Evolutionary conservation across 2,329 filamentous ascomycete species (phyloP), one percentile per base, ranked within the genome.

Genomic region (Ophiocordyceps polyrhachis-furcata): DNA sequence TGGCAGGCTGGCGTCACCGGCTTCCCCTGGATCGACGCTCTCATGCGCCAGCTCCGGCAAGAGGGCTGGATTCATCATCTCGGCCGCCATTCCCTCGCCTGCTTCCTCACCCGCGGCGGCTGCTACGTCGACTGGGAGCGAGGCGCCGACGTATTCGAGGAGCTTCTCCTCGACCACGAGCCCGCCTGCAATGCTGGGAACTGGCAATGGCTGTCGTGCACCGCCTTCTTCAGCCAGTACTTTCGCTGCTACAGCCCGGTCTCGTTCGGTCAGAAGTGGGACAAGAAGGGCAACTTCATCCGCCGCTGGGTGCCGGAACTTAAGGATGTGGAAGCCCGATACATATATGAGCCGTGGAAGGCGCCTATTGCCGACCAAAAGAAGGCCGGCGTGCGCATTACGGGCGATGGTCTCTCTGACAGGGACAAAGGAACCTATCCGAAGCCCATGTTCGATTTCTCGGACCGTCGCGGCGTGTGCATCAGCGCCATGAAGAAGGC

Each of bases 41-140:
- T 87, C 38, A 87, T 88, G 83, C 73, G 81, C 1, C 82, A 87
- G 58, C 66, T 88, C 14, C 66, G 69, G 14, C 57, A 66, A 2
- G 81, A 86, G 56, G 83, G 83, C 25, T 88, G 82, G 82, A 83
- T 87, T 9, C 82, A 88, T 55, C 83, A 88, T 56, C 68, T 87
- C 0, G 83, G 81, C 2, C 71, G 83, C 0, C 83, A 88, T 58
- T 73, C 77, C n/a, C 77, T 88, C 0, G 83, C 83, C 0, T 87
- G 81, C 56, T 88, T 88, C 56, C 66, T 88, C n/a, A 87, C 83
- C 0, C 67, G 83, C 3, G 82, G 83, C 2, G 83, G 83, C 0
- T 86, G 81, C 58, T 88, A 86, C 54, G 66, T 88, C 41, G 74
- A 79, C 53, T 88, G 83, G 82, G 82, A 87, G 62, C 73, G 83